Percentiles rank a stretch among this genome's conserved stretches.
phyloP scores from a whole-genome alignment of 495 filamentous ascomycete species.

The Aspergillus coremiiformis region DNA sequence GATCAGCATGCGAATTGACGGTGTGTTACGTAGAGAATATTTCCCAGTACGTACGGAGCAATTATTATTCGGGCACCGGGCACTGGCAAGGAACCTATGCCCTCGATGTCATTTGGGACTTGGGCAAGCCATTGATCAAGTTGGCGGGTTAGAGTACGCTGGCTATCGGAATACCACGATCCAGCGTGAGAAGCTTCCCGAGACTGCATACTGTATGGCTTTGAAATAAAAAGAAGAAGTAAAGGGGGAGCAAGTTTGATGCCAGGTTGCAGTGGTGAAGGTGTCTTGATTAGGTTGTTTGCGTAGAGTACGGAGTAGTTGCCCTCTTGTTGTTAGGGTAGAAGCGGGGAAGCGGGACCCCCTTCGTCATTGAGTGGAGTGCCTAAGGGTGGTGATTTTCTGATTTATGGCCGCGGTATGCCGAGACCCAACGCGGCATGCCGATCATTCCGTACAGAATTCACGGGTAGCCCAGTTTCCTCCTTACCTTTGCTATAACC shows the following conservation, averaged over 20 bases:
- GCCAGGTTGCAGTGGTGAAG: background rate
- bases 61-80: conserved; percentile 82
- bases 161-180: conserved; percentile 75
- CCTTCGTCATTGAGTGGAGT: conserved; percentile 9
- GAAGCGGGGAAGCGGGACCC: conserved; percentile 22
- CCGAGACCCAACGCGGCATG: conserved; percentile 7
- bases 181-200: conserved; percentile 65
- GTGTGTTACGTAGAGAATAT: background rate
- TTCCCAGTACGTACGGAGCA: conserved; percentile 69
- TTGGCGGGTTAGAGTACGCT: conserved; percentile 53
- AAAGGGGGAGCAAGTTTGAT: background rate
- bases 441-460: background rate
- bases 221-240: background rate
- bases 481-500: too few species aligned
- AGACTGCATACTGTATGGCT: conserved; percentile 41
- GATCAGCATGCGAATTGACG: conserved; percentile 10
- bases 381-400: background rate
- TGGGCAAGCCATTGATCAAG: conserved; percentile 72
- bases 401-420: conserved; percentile 4
- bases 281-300: background rate
- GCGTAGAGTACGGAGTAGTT: conserved; percentile 7
- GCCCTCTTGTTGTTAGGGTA: too few species aligned
- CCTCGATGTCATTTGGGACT: conserved; percentile 59
- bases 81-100: conserved; percentile 55
- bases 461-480: too few species aligned